Percentiles rank a stretch among this genome's conserved stretches.
Conservation (phyloP, 495 filamentous ascomycete species). For the Tuber umbilicatum region DNA sequence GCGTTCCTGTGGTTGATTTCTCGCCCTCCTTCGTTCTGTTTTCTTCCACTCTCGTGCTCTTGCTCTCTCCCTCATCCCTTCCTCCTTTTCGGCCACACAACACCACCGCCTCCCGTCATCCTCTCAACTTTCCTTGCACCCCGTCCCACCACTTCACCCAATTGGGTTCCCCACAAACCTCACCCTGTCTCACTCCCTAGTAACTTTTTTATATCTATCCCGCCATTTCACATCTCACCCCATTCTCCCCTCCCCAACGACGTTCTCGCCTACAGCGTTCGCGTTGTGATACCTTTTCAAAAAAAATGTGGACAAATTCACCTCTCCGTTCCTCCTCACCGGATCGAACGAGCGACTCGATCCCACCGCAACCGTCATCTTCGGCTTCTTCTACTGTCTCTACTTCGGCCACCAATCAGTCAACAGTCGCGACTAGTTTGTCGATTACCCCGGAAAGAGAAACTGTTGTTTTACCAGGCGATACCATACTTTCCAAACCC, state of each 20-base stretch:
- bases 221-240: constrained; percentile 37
- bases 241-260: constrained; percentile 30
- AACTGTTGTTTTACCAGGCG: constrained; percentile 4
- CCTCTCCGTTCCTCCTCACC: constrained; percentile 22
- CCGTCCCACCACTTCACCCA: constrained; percentile 33
- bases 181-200: constrained; percentile 18
- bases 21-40: constrained; percentile 3
- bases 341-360: constrained; percentile 24
- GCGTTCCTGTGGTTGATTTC: not conserved
- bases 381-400: constrained; percentile 32
- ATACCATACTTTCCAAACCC: not conserved
- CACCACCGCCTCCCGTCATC: constrained; percentile 22
- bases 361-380: constrained; percentile 32
- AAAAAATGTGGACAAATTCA: constrained; percentile 29
- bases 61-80: constrained; percentile 32
- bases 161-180: constrained; percentile 31
- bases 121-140: constrained; percentile 34
- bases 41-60: constrained; percentile 20
- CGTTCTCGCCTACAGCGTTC: constrained; percentile 21
- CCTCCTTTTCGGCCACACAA: constrained; percentile 19
- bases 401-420: constrained; percentile 36
- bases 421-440: constrained; percentile 34
- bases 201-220: constrained; percentile 15
- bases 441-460: constrained; percentile 32
- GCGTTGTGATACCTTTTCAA: not conserved